Evolutionary conservation across 1,284 basidiomycete genomes (phyloP), one percentile per base, ranked within the genome.

Genomic region (Gymnopus androsaceus): DNA sequence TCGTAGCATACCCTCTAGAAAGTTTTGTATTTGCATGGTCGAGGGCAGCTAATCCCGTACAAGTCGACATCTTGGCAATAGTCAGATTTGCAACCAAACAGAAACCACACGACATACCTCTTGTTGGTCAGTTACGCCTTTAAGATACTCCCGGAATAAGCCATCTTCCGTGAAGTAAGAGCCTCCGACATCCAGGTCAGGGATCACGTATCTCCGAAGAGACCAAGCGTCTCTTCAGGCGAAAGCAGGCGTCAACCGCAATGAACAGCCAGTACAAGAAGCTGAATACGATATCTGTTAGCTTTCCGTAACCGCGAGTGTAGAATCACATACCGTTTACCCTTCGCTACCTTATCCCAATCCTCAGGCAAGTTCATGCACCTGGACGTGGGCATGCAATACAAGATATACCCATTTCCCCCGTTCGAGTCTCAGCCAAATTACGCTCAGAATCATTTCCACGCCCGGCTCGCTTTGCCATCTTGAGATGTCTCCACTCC

Each of bases 381-480:
- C 52, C 59, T 1, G 61, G 63, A 34, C 61, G 61, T 0, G 59
- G 64, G 41, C 64, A 66, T 15, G 61, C 49, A 3, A 59, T 41
- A 30, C 63, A 65, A 36, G 56, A 55, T 2, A 63, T 14, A 3
- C 56, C 49, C 3, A 62, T 31, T 23, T 58, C 57, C 5, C 55
- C 58, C 1, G 25, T 34, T 25, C n/a, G 27, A 7, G 52, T 33
- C 4, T 60, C 42, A 3, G 11, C 23, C 7, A 46, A 30, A 2
- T 62, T 61, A 28, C 42, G 12, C 9, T 15, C 47, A 1, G 51
- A 33, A 21, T 60, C 48, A 37, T 67, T 57, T 0, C 64, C 65
- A 8, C 61, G 46, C 0, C 69, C 68, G n/a, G n/a, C n/a, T n/a
- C n/a, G n/a, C n/a, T n/a, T n/a, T n/a, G n/a, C n/a, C n/a, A n/a